Base-by-base conservation (phyloP, 306 rosid species). In the Canavalia gladiata region DNA sequence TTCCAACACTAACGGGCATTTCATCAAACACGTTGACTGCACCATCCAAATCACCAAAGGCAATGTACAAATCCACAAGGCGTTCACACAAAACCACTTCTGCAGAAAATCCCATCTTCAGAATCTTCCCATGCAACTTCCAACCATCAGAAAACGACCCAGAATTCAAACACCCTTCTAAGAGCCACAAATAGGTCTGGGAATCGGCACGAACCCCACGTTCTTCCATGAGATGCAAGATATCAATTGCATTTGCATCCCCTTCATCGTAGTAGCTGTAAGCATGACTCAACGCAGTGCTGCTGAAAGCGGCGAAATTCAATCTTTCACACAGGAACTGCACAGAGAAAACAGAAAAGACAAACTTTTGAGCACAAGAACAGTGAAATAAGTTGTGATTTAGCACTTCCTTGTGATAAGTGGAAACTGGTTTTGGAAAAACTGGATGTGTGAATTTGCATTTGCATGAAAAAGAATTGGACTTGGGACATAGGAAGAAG, bases 181-280 rank as follows among this genome's bases (percentile, higher is more conserved):
- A 70, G 68, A 92, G 84, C 92, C 94, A 94, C 81, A 90, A 74
- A 90, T 79, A 90, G 33, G 95, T 91, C 80, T 87, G 95, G 57
- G 77, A 83, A 89, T 94, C 92, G 9, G 97, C 90, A 59, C 87
- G 93, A 84, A 92, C 62, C 35, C 93, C 91, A 13, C 86, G 93
- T 13, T 73, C 77, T 84, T 89, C 94, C 98, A 88, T 90, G 39
- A 86, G 78, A 85, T 83, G 88, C 88, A 90, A 77, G 80, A 90
- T 78, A 52, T 85, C 90, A 52, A 84, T 51, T 34, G 83, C 94
- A 72, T 81, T 47, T 28, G 87, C 69, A 67, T 51, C 76, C 30
- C 71, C 68, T 33, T 73, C 65, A 63, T 76, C 89, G 78, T 90
- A 86, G 51, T 80, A 37, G 28, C 84, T 84, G 43, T 76, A 54